Evolutionary conservation across 2,329 filamentous ascomycete species (phyloP).

Genomic region (Pseudogymnoascus destructans): DNA sequence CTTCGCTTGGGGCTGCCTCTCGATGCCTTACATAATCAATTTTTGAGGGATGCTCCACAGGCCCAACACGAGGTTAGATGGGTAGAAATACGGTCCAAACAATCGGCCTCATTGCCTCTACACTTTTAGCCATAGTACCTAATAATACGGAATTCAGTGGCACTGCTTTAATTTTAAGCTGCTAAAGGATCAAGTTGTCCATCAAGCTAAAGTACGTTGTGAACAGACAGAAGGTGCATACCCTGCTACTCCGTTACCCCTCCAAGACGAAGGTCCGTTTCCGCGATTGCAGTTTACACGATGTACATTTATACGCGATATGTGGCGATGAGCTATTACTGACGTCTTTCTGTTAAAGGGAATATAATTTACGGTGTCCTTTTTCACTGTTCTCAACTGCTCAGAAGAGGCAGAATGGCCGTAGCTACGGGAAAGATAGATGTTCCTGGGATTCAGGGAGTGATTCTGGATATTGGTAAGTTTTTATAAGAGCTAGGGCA

Average conservation of each 20-base stretch:
- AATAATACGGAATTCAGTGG: background rate
- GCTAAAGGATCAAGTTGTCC: background rate
- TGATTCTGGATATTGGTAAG: constrained; percentile 25
- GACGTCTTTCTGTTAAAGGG: background rate
- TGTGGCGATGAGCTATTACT: background rate
- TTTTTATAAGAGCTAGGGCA: background rate
- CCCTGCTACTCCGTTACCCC: background rate
- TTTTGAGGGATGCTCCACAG: background rate
- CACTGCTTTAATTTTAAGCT: background rate
- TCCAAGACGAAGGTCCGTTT: background rate
- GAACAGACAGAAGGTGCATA: background rate
- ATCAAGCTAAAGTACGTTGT: background rate
- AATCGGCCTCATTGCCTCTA: background rate
- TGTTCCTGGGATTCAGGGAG: background rate
- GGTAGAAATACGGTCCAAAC: background rate
- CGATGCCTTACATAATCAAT: background rate
- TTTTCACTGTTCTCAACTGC: background rate
- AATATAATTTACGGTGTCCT: background rate
- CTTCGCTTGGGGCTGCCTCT: background rate
- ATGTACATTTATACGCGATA: background rate
- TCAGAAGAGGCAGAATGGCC: background rate
- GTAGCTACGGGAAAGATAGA: background rate
- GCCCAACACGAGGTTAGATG: constrained; percentile 1
- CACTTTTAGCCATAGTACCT: background rate
- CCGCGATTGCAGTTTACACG: background rate